Conservation (phyloP, 2,329 filamentous ascomycete species). For the Cercospora beticola region DNA sequence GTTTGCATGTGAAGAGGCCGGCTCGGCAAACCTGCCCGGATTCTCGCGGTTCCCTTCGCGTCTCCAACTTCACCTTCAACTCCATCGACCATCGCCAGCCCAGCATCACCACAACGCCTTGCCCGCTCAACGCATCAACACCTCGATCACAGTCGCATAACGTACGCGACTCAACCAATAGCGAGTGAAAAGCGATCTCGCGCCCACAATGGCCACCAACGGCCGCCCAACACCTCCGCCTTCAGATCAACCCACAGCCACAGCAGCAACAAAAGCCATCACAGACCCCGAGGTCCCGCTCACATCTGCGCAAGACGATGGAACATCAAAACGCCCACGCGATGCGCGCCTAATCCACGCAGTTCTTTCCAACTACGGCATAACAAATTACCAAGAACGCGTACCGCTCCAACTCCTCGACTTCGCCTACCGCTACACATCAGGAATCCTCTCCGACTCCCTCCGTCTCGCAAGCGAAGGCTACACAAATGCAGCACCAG, state of each 20-base stretch:
- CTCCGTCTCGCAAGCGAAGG: constrained; percentile 68
- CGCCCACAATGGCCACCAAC: constrained; percentile 27
- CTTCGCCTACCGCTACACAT: constrained; percentile 81
- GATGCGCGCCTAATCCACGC: constrained; percentile 79
- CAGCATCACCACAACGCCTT: background rate
- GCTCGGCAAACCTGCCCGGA: background rate
- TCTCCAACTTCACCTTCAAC: background rate
- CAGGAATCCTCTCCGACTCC: constrained; percentile 68
- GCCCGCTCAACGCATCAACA: background rate
- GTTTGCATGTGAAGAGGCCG: background rate
- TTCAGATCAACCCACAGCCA: constrained; percentile 28
- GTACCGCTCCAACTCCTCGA: constrained; percentile 81
- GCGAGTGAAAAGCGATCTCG: no score
- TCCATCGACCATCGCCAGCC: background rate
- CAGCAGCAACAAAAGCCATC: constrained; percentile 17
- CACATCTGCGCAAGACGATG: constrained; percentile 38
- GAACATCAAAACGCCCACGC: constrained; percentile 60
- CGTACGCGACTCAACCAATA: background rate
- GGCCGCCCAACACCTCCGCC: constrained; percentile 35
- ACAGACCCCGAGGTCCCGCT: constrained; percentile 33
- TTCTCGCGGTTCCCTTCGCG: background rate
- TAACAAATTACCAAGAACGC: constrained; percentile 76
- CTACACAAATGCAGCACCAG: constrained; percentile 50
- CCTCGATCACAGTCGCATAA: background rate
- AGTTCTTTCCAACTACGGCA: constrained; percentile 74